These are phyloP conservation scores for Plasmodium gonderi DNA, from an alignment of 169 alveolate genomes.

Conservation along the genomic window DNA sequence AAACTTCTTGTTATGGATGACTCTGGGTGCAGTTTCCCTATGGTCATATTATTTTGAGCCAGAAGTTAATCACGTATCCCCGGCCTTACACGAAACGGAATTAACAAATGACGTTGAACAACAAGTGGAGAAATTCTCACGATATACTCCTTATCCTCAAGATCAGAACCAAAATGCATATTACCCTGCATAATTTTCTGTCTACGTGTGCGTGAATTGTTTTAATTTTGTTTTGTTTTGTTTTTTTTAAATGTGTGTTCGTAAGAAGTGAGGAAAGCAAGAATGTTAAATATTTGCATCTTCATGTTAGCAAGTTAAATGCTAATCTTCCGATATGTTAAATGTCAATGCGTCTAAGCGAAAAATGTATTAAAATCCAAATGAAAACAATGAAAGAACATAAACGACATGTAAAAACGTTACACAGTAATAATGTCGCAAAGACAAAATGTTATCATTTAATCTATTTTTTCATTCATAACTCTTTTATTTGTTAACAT, in stretches of 20 bases:
- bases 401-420: not conserved
- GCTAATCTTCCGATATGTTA: not conserved
- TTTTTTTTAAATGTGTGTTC: not conserved
- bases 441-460: slow-evolving; percentile 6
- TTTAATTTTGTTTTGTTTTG: slow-evolving; percentile 60
- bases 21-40: slow-evolving; percentile 89
- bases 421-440: not conserved
- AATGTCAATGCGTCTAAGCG: not conserved
- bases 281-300: not conserved
- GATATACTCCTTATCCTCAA: slow-evolving; percentile 83
- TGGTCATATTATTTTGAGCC: slow-evolving; percentile 94
- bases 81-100: slow-evolving; percentile 93
- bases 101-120: slow-evolving; percentile 93
- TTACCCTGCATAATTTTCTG: slow-evolving; percentile 72
- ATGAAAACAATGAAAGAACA: not conserved
- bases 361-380: slow-evolving; percentile 2
- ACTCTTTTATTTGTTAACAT: slow-evolving; percentile 8
- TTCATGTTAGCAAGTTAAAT: not conserved
- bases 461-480: slow-evolving; percentile 39
- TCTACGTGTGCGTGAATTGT: slow-evolving; percentile 24
- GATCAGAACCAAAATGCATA: slow-evolving; percentile 61
- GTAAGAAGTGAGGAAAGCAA: not conserved
- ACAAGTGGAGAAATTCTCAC: slow-evolving; percentile 93
- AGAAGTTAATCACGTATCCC: slow-evolving; percentile 92
- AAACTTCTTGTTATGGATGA: slow-evolving; percentile 83